Percentiles rank a stretch among this genome's conserved stretches.
Evolutionary conservation across 2,329 filamentous ascomycete species (phyloP).

Genomic region (Xylaria arbuscula): DNA sequence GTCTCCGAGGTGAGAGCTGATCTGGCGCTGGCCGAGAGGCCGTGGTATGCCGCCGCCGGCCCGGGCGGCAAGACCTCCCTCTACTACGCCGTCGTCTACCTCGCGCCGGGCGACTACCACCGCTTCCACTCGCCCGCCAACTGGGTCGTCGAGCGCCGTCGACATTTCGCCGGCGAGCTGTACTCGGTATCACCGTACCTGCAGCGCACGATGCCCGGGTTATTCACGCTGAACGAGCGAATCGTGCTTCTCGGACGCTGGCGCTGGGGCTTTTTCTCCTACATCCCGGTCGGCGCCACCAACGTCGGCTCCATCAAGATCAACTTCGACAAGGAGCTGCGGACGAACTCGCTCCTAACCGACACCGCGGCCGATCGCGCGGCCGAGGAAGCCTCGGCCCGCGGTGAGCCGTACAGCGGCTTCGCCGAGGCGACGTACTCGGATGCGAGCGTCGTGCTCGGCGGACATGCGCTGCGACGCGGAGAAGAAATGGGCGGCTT

Average conservation of each 20-base stretch:
- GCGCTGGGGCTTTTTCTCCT: conserved; percentile 98
- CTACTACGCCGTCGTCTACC: conserved; percentile 95
- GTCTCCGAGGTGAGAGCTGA: conserved; percentile 87
- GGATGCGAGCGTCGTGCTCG: conserved; percentile 78
- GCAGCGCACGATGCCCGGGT: conserved; percentile 88
- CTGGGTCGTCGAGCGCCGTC: conserved; percentile 93
- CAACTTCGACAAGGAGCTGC: conserved; percentile 95
- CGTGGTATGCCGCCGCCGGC: conserved; percentile 74
- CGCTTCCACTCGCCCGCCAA: conserved; percentile 95
- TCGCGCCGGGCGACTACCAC: conserved; percentile 97
- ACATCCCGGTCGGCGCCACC: conserved; percentile 93
- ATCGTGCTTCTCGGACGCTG: conserved; percentile 93
- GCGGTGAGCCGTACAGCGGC: conserved; percentile 87
- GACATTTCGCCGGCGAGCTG: conserved; percentile 97
- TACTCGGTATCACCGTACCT: conserved; percentile 96
- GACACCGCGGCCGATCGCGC: conserved; percentile 91
- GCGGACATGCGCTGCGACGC: conserved; percentile 82
- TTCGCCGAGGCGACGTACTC: conserved; percentile 93
- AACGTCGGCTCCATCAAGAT: conserved; percentile 97
- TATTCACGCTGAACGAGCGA: conserved; percentile 97
- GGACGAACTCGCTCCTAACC: conserved; percentile 90
- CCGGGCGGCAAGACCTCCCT: conserved; percentile 75
- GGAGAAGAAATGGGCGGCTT: conserved; percentile 99
- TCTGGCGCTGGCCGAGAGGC: conserved; percentile 75
- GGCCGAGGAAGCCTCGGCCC: conserved; percentile 78